These are phyloP conservation scores for Phytophthora agathidicida DNA, from an alignment of 352 stramenopile genomes.

Conservation along the genomic window DNA sequence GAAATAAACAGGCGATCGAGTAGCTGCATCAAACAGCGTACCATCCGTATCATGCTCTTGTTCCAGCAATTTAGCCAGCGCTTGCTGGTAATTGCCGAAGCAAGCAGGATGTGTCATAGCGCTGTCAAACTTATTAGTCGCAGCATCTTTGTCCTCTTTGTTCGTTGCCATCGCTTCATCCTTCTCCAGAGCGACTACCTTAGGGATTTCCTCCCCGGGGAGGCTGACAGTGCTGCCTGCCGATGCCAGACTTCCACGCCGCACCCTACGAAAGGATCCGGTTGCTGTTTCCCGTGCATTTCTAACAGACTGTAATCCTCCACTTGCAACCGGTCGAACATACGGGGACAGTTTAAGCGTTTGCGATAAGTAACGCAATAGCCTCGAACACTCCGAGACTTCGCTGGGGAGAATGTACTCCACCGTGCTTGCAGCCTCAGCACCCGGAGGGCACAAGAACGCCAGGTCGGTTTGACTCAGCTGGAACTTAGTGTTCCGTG, in stretches of 20 bases:
- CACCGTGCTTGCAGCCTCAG: slow-evolving; percentile 40
- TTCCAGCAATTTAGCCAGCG: slow-evolving; percentile 4
- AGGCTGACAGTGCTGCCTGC: slow-evolving; percentile 27
- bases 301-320: slow-evolving; percentile 21
- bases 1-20: slow-evolving; percentile 41
- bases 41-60: slow-evolving; percentile 1
- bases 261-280: slow-evolving; percentile 14
- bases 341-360: slow-evolving; percentile 61
- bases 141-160: background rate
- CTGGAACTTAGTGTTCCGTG: slow-evolving; percentile 87
- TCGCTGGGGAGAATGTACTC: slow-evolving; percentile 55
- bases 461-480: slow-evolving; percentile 70
- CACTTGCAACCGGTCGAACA: slow-evolving; percentile 53
- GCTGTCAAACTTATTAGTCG: slow-evolving; percentile 7
- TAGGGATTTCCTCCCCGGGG: slow-evolving; percentile 26
- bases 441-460: slow-evolving; percentile 73
- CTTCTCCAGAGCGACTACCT: slow-evolving; percentile 4
- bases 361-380: slow-evolving; percentile 71
- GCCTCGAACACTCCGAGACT: slow-evolving; percentile 35
- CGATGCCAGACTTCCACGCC: slow-evolving; percentile 31
- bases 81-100: slow-evolving; percentile 33
- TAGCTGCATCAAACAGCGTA: slow-evolving; percentile 22
- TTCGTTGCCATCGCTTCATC: background rate
- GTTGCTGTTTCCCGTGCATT: slow-evolving; percentile 21
- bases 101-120: slow-evolving; percentile 38